Evolutionary conservation across 805 yeast species (phyloP), one percentile per base, ranked within the genome.

Genomic region (Hanseniaspora pseudoguilliermondii): DNA sequence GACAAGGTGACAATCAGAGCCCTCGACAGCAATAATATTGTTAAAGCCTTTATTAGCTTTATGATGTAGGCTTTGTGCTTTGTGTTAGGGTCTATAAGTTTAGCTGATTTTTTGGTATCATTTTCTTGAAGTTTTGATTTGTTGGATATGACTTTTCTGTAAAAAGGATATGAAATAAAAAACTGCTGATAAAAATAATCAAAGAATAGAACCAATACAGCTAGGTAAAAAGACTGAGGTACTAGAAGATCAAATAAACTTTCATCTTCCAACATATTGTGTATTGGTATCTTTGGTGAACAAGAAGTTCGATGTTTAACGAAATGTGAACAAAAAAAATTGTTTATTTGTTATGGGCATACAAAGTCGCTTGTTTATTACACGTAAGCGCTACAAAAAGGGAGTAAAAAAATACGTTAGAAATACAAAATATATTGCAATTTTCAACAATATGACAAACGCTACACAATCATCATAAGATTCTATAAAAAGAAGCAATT

Each of bases 171-270:
- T 38, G 29, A 48, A 6, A 27, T 35, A 23, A 48, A 42, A 8
- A 54, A 23, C 9, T 25, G 66, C 57, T 23, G 70, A 63, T 9
- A 71, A 59, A 3, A 72, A 18, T 3, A 75, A 71, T 10, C 71
- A 73, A 41, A 73, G 59, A 32, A 64, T 61, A 39, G 61, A 56
- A 25, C 73, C 67, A 27, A 61, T 59, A 25, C 74, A 73, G 56
- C 70, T 65, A 1, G 59, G 51, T 47, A 76, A 64, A 53, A 71
- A 65, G 9, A 74, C 66, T 20, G 55, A 54, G 21, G 62, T 51
- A 25, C 60, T 59, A 5, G 57, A 40, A 20, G 38, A 32, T 29
- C 60, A 66, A 40, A 71, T 75, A 55, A 68, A 62, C 10, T 71
- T 66, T 40, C 71, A 70, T 60, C 65, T 65, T 46, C 56, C 29